A percentile compares a stretch with the other conserved stretches of the same genome.
These are phyloP conservation scores for Penicillium psychrofluorescens DNA, from an alignment of 495 filamentous ascomycete genomes.

Conservation along the genomic window DNA sequence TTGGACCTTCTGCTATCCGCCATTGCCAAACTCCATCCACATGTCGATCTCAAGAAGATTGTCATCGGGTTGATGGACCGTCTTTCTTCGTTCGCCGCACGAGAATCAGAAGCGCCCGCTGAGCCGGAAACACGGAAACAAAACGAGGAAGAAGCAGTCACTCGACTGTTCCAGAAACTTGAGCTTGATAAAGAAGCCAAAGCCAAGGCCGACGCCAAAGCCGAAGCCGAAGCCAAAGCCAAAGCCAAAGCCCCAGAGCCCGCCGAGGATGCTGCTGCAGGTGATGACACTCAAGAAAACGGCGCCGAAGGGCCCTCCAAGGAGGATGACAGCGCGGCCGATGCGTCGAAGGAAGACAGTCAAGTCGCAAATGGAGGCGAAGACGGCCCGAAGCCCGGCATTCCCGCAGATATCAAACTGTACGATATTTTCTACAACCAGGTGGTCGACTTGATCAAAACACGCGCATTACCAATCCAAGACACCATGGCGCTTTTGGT, in stretches of 20 bases:
- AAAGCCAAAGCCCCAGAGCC: slow-evolving; percentile 39
- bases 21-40: slow-evolving; percentile 83
- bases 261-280: slow-evolving; percentile 22
- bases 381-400: slow-evolving; percentile 42
- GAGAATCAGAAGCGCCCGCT: slow-evolving; percentile 73
- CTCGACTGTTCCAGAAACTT: slow-evolving; percentile 67
- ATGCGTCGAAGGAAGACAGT: slow-evolving; percentile 10
- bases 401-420: slow-evolving; percentile 78
- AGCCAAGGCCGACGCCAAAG: slow-evolving; percentile 42
- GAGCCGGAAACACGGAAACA: slow-evolving; percentile 67
- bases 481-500: slow-evolving; percentile 90
- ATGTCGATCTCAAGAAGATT: slow-evolving; percentile 96
- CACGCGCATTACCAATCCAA: slow-evolving; percentile 84
- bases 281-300: slow-evolving; percentile 31
- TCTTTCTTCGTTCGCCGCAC: slow-evolving; percentile 81
- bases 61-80: slow-evolving; percentile 98
- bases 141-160: slow-evolving; percentile 76
- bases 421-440: slow-evolving; percentile 98
- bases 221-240: slow-evolving; percentile 45
- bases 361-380: slow-evolving; percentile 13
- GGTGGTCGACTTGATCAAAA: slow-evolving; percentile 84
- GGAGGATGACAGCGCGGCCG: slow-evolving; percentile 27
- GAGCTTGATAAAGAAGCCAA: slow-evolving; percentile 57
- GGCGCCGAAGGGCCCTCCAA: slow-evolving; percentile 4
- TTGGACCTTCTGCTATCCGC: slow-evolving; percentile 89